Conservation (phyloP, 2,329 filamentous ascomycete genomes). For the Rutstroemia sp. region DNA sequence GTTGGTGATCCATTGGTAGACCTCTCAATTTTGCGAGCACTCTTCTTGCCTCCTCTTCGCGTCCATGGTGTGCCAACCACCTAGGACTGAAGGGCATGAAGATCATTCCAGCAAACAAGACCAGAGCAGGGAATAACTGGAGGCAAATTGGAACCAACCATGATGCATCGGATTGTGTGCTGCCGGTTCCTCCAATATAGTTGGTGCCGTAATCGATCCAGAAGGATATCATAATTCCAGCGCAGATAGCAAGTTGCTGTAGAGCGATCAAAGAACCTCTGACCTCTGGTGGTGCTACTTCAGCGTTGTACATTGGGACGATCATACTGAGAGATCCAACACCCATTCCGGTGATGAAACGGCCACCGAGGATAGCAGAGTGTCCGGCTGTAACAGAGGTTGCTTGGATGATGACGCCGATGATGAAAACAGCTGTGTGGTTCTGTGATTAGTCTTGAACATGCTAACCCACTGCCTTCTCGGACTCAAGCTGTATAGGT, state of each 20-base stretch:
- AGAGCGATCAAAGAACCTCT: constrained; percentile 57
- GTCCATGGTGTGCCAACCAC: constrained; percentile 64
- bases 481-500: background rate
- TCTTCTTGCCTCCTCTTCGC: constrained; percentile 58
- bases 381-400: constrained; percentile 50
- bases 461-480: background rate
- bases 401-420: constrained; percentile 63
- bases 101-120: constrained; percentile 63
- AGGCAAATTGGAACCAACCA: constrained; percentile 70
- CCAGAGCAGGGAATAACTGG: constrained; percentile 58
- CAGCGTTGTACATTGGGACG: constrained; percentile 45
- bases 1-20: constrained; percentile 53
- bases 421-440: constrained; percentile 45
- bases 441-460: background rate
- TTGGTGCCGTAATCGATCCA: constrained; percentile 61
- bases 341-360: constrained; percentile 67
- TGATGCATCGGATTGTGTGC: constrained; percentile 54
- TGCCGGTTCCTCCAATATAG: constrained; percentile 56
- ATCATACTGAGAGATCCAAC: constrained; percentile 64
- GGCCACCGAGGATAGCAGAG: constrained; percentile 58
- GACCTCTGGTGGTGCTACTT: constrained; percentile 55
- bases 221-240: constrained; percentile 48
- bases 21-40: constrained; percentile 58
- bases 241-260: constrained; percentile 55
- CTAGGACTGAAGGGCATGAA: constrained; percentile 76